Evolutionary conservation across 2,329 filamentous ascomycete genomes (phyloP).

Genomic region (Alternaria infectoria): DNA sequence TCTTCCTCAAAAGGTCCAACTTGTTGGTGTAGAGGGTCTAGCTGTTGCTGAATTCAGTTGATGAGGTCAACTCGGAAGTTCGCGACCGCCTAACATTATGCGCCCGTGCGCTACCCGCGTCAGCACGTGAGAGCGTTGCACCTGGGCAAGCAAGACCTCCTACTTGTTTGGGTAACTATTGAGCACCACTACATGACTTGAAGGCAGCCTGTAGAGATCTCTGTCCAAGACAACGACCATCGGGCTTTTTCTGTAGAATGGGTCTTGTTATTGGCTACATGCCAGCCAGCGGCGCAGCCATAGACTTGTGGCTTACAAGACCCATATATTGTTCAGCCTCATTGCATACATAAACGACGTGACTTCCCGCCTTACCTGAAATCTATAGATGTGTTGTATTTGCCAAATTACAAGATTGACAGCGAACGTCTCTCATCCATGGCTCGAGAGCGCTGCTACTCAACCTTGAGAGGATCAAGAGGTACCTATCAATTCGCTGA

Average conservation of each 20-base stretch:
- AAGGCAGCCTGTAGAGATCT: neutral
- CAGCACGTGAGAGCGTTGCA: slow-evolving; percentile 11
- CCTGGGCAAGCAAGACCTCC: neutral
- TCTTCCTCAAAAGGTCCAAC: neutral
- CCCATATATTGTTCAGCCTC: neutral
- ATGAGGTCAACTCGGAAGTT: slow-evolving; percentile 13
- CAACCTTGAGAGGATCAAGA: neutral
- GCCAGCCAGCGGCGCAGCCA: neutral
- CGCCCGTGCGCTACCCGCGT: slow-evolving; percentile 14
- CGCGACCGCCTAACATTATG: slow-evolving; percentile 11
- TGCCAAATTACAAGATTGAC: neutral
- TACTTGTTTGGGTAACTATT: too few relatives aligned
- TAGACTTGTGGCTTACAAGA: neutral
- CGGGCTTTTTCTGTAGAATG: neutral
- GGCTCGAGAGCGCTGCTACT: neutral
- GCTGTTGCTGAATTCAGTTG: neutral
- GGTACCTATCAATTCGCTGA: neutral
- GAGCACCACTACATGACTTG: neutral
- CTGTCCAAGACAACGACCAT: neutral
- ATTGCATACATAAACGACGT: neutral
- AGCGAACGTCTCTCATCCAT: neutral
- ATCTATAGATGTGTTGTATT: neutral
- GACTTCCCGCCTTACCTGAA: neutral
- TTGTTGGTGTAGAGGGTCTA: neutral
- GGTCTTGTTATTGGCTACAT: neutral